Evolutionary conservation across 768 basidiomycete species (phyloP), one percentile per base, ranked within the genome.

Genomic region (Aureoboletus auriporus): DNA sequence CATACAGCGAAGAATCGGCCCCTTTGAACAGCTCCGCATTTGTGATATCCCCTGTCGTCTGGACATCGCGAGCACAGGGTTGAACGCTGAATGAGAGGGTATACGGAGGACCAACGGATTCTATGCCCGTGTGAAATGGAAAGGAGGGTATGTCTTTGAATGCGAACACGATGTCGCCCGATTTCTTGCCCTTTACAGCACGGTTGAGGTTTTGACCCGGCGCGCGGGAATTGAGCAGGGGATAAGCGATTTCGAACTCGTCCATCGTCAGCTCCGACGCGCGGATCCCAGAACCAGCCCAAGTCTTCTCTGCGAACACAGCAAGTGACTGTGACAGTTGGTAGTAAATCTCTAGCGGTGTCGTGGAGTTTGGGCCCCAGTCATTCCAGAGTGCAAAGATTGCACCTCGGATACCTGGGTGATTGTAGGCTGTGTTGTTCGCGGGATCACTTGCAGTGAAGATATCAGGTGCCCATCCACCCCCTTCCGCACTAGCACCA

Each of bases 321-420:
- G 73, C 71, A 20, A 74, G 47, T 28, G 71, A 72, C 35, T 63
- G 67, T 7, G 73, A 62, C 8, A 75, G 60, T 44, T 74, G 71
- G 53, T 73, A 72, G 51, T 73, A 75, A 2, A 68, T 66, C 60
- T 75, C 74, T 10, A 73, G 58, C 8, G 67, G 67, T 6, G 72
- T 75, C 28, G 71, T 74, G 30, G 73, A 71, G 31, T 73, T 75
- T 42, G 74, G 69, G 1, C 74, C 74, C 71, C 72, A 75, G 56
- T 75, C 74, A 39, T 70, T 72, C 71, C 71, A 72, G 8, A 71
- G 53, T 1, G 66, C 70, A 56, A 72, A 68, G 13, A 71, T 66
- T 0, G 66, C 60, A 23, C 70, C 71, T 5, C 66, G 54, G 17
- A 72, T 58, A 10, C 62, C 59, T 1, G 60, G 46, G 16, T 63